phyloP scores from a whole-genome alignment of 2,329 filamentous ascomycete genomes.

The Trichophyton benhamiae region DNA sequence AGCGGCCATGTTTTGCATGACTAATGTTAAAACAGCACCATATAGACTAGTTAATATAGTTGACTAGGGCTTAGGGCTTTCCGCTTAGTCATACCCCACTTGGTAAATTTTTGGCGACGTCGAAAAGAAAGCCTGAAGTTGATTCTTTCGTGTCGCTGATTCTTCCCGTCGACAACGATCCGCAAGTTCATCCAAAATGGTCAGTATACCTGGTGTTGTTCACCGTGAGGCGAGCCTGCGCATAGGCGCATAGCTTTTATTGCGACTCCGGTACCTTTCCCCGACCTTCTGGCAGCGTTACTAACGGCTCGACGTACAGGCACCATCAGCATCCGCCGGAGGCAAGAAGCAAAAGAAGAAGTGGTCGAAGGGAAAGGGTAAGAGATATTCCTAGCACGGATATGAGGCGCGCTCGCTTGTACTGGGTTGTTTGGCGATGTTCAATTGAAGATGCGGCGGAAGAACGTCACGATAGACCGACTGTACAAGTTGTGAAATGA shows the following conservation, averaged over 20 bases:
- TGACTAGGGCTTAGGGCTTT: constrained; percentile 26
- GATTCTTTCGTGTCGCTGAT: constrained; percentile 17
- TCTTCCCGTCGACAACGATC: constrained; percentile 25
- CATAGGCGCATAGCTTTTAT: background rate
- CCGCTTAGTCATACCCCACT: constrained; percentile 28
- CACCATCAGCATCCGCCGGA: constrained; percentile 36
- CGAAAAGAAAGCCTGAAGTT: constrained; percentile 10
- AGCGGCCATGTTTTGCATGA: background rate
- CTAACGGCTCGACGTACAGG: constrained; percentile 20
- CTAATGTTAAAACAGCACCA: background rate
- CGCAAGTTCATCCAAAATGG: constrained; percentile 28
- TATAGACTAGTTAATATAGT: background rate
- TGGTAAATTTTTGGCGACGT: constrained; percentile 15
- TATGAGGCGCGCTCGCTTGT: background rate
- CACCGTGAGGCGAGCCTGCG: background rate
- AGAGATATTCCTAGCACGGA: constrained; percentile 13
- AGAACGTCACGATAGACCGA: background rate
- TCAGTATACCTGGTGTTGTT: constrained; percentile 15
- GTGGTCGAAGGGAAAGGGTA: constrained; percentile 48
- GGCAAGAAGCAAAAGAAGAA: constrained; percentile 46
- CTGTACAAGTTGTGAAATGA: too few relatives aligned
- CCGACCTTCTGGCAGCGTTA: background rate
- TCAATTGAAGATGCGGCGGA: background rate
- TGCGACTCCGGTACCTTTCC: background rate
- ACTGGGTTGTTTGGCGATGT: background rate